Base-by-base conservation (phyloP, 2,329 filamentous ascomycete genomes). In the Blastomyces gilchristii region DNA sequence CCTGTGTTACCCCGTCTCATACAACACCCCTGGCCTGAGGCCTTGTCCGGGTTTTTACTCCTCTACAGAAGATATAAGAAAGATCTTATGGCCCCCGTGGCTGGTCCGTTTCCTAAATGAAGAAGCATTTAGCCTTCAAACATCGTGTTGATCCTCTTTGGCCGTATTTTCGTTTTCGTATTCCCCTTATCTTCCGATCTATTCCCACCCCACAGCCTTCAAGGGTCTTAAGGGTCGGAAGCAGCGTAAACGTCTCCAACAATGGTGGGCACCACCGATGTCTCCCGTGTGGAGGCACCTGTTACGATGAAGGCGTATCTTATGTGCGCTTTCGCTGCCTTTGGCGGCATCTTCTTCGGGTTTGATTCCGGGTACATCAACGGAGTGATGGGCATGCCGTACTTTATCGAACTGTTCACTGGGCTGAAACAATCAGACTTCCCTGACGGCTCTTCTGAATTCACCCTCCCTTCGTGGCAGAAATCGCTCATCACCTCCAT, bases 401-500 rank as follows among this genome's bases (percentile, higher is more conserved):
- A 76, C 68, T 82, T 83, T 73, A 80, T 64, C 59, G 58, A 62
- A 31, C 52, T 62, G 37, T 68, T 67, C 61, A 64, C 61, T 18
- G 68, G 68, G 53, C 66, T 75, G 47, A 65, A 61, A 43, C 64
- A 66, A 63, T 72, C 75, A 57, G 66, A 73, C 67, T 49, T 64
- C 43, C 47, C 31, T 28, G 8, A 59, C 34, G 34, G 18, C 18
- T 59, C 34, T 37, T 63, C 65, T 50, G 49, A 47, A 3, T 80
- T 79, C 66, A 73, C 76, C 25, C 67, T 84, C 28, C 75, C 79
- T 3, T 77, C 80, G 11, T 76, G 72, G 63, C 77, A 79, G 58
- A 80, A 83, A 68, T 86, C 84, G 25, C 78, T 88, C 60, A 87
- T 91, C 72, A 86, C 86, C 71, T 90, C 88, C 25, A 91, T 93